Evolutionary conservation across 352 stramenopile genomes (phyloP).

Genomic region (Plasmopara viticola): DNA sequence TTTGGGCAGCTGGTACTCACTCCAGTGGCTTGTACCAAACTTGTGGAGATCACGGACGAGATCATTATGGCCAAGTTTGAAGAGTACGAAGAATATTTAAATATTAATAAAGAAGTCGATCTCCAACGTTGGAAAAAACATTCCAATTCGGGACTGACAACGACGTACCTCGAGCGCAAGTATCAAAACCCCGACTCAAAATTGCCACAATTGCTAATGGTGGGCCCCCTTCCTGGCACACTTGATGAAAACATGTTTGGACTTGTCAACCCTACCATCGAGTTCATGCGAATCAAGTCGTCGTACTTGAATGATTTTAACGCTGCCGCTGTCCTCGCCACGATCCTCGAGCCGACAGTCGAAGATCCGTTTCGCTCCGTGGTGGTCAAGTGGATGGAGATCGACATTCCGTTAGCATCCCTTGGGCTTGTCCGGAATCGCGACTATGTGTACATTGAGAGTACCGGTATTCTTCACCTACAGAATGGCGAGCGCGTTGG

Average conservation of each 20-base stretch:
- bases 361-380: conserved; percentile 39
- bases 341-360: conserved; percentile 29
- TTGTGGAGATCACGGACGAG: conserved; percentile 8
- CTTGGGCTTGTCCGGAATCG: conserved; percentile 20
- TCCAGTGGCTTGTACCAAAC: conserved; percentile 5
- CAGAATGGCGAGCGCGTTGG: too few relatives aligned
- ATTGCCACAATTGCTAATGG: conserved; percentile 19
- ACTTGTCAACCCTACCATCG: too few relatives aligned
- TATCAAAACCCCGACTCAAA: conserved; percentile 11
- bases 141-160: conserved; percentile 3
- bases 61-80: conserved; percentile 13
- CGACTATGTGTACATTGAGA: too few relatives aligned
- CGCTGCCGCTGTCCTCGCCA: conserved; percentile 36
- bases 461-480: too few relatives aligned
- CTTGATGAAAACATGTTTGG: too few relatives aligned
- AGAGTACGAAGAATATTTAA: conserved; percentile 19
- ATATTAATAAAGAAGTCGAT: conserved; percentile 12
- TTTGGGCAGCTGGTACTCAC: conserved; percentile 9
- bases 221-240: too few relatives aligned
- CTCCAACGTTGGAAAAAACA: conserved; percentile 14
- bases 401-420: conserved; percentile 12
- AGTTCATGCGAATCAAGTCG: conserved; percentile 22
- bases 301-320: conserved; percentile 21
- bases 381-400: conserved; percentile 33
- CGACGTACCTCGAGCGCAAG: conserved; percentile 14